These are phyloP conservation scores for Citrus cavaleriei DNA, from an alignment of 345 rosid species.

Conservation along the genomic window DNA sequence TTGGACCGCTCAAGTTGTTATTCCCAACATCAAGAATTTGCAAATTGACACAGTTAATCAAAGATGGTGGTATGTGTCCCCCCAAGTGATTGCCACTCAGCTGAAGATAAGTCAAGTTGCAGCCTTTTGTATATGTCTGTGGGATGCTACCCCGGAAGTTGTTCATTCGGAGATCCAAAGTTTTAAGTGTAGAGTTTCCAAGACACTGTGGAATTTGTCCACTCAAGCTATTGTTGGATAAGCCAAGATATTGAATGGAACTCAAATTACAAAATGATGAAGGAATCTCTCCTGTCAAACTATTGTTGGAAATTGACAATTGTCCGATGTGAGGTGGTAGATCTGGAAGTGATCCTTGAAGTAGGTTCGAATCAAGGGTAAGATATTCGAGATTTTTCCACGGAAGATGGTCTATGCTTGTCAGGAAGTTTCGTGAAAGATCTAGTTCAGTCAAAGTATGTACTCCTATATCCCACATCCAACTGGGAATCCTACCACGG, in stretches of 20 bases:
- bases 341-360: too few relatives aligned
- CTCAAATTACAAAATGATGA: background rate
- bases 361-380: fast-evolving
- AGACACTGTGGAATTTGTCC: too few relatives aligned
- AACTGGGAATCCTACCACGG: too few relatives aligned
- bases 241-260: background rate
- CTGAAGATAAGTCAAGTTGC: fast-evolving
- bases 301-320: constrained; percentile 6
- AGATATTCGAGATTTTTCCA: background rate
- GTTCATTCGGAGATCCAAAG: too few relatives aligned
- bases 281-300: constrained; percentile 7
- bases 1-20: too few relatives aligned
- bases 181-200: too few relatives aligned
- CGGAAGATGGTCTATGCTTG: too few relatives aligned
- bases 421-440: background rate
- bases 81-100: constrained; percentile 17
- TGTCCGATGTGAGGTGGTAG: too few relatives aligned
- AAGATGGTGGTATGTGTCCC: constrained; percentile 20
- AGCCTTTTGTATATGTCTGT: too few relatives aligned
- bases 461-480: background rate
- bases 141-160: too few relatives aligned
- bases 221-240: background rate
- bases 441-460: background rate
- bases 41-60: constrained; percentile 10
- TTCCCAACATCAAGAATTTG: too few relatives aligned